Evolutionary conservation across 2,329 filamentous ascomycete species (phyloP).

Genomic region (Colletotrichum sansevieriae): DNA sequence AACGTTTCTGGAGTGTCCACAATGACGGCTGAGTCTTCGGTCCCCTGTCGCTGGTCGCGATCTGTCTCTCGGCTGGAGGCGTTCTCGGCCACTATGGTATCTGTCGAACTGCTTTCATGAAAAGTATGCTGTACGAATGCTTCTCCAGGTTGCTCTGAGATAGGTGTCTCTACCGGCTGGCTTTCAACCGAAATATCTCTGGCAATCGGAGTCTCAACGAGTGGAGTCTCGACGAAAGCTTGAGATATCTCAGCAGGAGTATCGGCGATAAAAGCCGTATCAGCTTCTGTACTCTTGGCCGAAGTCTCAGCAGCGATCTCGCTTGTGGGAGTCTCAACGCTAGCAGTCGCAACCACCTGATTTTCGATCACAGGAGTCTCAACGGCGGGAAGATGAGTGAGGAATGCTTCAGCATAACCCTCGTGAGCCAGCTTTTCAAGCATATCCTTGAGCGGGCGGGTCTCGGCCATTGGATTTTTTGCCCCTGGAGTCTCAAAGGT

Average conservation of each 20-base stretch:
- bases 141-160: too few relatives aligned
- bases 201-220: conserved; percentile 9
- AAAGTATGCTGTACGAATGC: too few relatives aligned
- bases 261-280: conserved; percentile 2
- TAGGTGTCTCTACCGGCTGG: not conserved
- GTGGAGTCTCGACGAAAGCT: conserved; percentile 9
- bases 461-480: not conserved
- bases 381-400: too few relatives aligned
- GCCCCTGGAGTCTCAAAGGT: too few relatives aligned
- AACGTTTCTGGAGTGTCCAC: conserved; percentile 7
- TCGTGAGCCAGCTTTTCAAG: too few relatives aligned
- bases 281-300: too few relatives aligned
- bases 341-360: not conserved
- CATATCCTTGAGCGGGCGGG: not conserved
- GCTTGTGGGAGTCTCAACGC: not conserved
- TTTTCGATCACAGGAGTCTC: too few relatives aligned
- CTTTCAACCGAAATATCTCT: not conserved
- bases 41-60: not conserved
- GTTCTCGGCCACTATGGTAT: not conserved
- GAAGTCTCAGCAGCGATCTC: not conserved
- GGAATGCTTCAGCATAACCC: too few relatives aligned
- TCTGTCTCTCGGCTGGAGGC: not conserved
- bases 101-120: not conserved
- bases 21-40: not conserved
- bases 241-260: not conserved